Evolutionary conservation across 2,329 filamentous ascomycete genomes (phyloP).

Genomic region (Xylaria sp.): DNA sequence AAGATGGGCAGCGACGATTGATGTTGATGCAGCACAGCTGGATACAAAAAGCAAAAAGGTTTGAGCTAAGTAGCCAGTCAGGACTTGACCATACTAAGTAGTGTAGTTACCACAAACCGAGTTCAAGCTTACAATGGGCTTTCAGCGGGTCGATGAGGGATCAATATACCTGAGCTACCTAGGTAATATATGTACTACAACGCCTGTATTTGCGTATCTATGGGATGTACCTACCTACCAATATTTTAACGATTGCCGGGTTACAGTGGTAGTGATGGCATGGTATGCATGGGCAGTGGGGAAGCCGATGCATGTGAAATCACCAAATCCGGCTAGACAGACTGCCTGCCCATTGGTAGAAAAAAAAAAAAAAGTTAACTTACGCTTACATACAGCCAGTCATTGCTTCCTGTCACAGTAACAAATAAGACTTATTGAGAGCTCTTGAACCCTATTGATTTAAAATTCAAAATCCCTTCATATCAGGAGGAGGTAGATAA

Average conservation of each 20-base stretch:
- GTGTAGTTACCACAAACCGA: background rate
- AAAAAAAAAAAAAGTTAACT: background rate
- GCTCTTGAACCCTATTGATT: background rate
- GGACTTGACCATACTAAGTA: no score
- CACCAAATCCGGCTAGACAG: background rate
- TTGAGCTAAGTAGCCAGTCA: background rate
- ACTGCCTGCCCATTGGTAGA: background rate
- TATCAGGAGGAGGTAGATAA: background rate
- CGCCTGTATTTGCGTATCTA: background rate
- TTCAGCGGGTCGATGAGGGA: background rate
- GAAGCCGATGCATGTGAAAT: constrained; percentile 7
- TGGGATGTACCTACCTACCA: background rate
- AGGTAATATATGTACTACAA: background rate
- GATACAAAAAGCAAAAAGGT: background rate
- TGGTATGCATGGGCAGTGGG: background rate
- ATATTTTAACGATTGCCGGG: background rate
- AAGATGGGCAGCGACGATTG: background rate
- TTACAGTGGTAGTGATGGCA: background rate
- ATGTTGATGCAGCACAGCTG: background rate
- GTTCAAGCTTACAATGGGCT: constrained; percentile 6
- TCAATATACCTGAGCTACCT: background rate
- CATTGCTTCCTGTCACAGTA: background rate
- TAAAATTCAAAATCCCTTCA: background rate
- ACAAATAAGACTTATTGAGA: background rate
- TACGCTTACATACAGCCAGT: background rate